Evolutionary conservation across 2,329 filamentous ascomycete species (phyloP), one percentile per base, ranked within the genome.

Genomic region (Microsporum canis): DNA sequence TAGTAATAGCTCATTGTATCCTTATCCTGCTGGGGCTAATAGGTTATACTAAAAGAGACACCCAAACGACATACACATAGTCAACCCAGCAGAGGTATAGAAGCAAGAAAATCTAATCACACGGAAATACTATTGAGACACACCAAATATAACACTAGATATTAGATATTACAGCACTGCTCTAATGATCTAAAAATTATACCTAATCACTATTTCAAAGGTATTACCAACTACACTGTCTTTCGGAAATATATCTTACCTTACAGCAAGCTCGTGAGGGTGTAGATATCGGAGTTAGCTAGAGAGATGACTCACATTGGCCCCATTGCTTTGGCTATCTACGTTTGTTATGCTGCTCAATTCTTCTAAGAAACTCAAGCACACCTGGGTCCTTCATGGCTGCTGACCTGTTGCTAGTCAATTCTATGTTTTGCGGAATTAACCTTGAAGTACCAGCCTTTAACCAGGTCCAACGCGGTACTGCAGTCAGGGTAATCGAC

Each of bases 251-350:
- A 39, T 57, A n/a, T 62, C n/a, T 38, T 27, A 55, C 51, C 8
- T 27, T 55, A n/a, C 41, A 45, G 7, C 17, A 23, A 45, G 14
- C 41, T 45, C 41, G 41, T 3, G 60, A 60, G 23, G 56, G 56
- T 4, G 29, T 29, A 5, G 55, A 61, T 51, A 17, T 59, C 38
- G 60, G 60, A 17, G 27, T 61, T 31, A 43, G 59, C n/a, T 59
- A 38, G 56, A 29, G 34, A 23, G 60, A 61, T 23, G 38, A 61
- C 27, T 17, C 39, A 10, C 60, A 61, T 41, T 61, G 57, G 60
- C 60, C 60, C 31, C 60, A 61, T 59, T 61, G 60, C 41, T 47
- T 61, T 36, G 56, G 60, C 41, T 61, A 61, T 17, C 12, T 61
- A 27, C 60, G 57, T 5, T 53, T 23, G 34, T 17, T 56, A 56